Conservation (phyloP, 768 basidiomycete species). For the Auriscalpium vulgare region DNA sequence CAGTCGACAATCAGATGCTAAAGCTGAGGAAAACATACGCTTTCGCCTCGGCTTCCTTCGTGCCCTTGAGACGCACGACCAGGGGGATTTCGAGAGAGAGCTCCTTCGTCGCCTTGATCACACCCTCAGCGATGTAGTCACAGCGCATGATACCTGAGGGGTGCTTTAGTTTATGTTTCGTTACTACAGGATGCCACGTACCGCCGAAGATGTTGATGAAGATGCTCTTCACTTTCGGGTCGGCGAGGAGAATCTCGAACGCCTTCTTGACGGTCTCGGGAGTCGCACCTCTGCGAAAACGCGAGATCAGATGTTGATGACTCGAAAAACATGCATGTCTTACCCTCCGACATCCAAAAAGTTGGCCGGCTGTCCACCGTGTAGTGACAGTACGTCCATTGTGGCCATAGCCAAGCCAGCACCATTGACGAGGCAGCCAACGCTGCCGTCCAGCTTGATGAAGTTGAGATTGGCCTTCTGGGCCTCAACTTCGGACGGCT, state of each 20-base stretch:
- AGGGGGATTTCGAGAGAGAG: conserved; percentile 78
- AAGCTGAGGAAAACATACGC: conserved; percentile 44
- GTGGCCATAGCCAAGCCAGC: conserved; percentile 99
- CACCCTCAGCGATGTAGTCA: conserved; percentile 96
- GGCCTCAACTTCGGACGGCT: conserved; percentile 95
- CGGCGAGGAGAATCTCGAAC: conserved; percentile 87
- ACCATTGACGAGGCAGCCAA: conserved; percentile 97
- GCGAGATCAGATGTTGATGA: not conserved
- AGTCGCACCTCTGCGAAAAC: conserved; percentile 73
- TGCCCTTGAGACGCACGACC: conserved; percentile 93
- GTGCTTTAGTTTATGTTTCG: not conserved
- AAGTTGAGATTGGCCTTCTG: conserved; percentile 95
- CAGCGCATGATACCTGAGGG: conserved; percentile 90
- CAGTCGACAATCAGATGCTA: conserved; percentile 9
- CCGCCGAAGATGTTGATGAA: conserved; percentile 98
- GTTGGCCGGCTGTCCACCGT: conserved; percentile 96
- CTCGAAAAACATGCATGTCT: conserved; percentile 13
- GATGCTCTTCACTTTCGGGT: conserved; percentile 93
- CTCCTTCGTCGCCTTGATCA: conserved; percentile 96
- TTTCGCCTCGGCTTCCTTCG: conserved; percentile 94
- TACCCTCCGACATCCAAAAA: conserved; percentile 98
- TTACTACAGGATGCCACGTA: conserved; percentile 19
- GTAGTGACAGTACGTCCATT: conserved; percentile 96
- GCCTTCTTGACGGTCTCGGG: conserved; percentile 99
- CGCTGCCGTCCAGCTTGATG: conserved; percentile 96